These are phyloP conservation scores for Apophysomyces elegans DNA, from an alignment of 371 early-diverging fungal species.

Conservation along the genomic window DNA sequence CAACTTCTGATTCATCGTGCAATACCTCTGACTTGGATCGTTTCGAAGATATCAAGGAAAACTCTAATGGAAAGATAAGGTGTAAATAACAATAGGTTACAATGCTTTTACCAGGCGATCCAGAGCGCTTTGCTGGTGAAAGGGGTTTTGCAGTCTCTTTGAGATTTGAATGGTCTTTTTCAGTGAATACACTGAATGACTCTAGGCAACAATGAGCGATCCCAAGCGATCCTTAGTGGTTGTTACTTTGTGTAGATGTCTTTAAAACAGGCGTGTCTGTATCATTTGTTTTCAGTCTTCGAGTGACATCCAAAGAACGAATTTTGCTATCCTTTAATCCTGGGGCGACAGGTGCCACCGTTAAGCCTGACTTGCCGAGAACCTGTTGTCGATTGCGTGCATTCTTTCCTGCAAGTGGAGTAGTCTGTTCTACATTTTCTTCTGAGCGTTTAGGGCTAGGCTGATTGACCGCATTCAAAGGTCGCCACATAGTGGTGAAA, in stretches of 20 bases:
- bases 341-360: not conserved
- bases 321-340: not conserved
- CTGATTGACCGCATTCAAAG: not conserved
- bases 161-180: not conserved
- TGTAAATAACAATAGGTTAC: not conserved
- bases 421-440: not conserved
- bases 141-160: not conserved
- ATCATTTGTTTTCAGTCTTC: not conserved
- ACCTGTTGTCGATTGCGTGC: not conserved
- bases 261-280: not conserved
- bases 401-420: not conserved
- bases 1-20: not conserved
- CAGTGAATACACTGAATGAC: not conserved
- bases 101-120: not conserved
- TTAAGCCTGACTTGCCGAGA: not conserved
- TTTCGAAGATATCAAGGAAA: not conserved
- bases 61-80: not conserved
- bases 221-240: not conserved
- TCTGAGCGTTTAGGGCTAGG: not conserved
- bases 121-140: not conserved
- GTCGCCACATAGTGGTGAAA: not conserved
- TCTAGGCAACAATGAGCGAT: not conserved
- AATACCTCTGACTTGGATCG: not conserved
- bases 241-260: not conserved
- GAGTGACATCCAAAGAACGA: not conserved